These are phyloP conservation scores for Puccinia polysora DNA, from an alignment of 1,284 basidiomycete species.

Conservation along the genomic window DNA sequence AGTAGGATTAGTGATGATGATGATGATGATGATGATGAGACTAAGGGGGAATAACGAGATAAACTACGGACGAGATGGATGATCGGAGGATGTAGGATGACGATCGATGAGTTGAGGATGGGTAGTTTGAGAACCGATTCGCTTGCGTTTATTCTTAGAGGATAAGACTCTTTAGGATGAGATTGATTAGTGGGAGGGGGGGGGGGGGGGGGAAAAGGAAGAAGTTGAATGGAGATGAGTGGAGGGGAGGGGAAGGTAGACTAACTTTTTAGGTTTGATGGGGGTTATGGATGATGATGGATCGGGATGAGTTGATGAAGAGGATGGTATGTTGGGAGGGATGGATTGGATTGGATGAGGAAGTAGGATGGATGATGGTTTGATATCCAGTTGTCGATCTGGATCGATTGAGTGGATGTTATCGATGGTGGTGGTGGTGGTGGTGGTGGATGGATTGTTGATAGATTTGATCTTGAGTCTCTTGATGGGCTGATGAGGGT, in stretches of 20 bases:
- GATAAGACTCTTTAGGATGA: background rate
- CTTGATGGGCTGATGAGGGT: too few species aligned
- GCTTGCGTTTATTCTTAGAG: constrained; percentile 26
- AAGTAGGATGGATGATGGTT: background rate
- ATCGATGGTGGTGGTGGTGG: background rate
- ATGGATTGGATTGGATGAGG: background rate
- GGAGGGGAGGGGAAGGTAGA: constrained; percentile 43
- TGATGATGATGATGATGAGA: background rate
- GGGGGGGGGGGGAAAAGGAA: too few species aligned
- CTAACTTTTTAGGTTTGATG: constrained; percentile 11
- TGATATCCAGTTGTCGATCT: background rate
- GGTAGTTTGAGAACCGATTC: constrained; percentile 9
- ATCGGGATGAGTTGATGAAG: background rate
- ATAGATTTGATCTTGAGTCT: background rate
- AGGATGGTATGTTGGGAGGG: background rate
- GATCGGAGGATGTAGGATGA: background rate
- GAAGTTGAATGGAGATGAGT: background rate
- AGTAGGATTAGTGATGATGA: too few species aligned
- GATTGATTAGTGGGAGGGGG: too few species aligned
- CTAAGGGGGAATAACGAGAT: background rate
- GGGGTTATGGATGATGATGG: background rate
- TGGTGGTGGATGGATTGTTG: too few species aligned
- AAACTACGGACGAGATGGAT: background rate
- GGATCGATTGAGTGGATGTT: background rate
- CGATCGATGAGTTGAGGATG: too few species aligned